phyloP scores from a whole-genome alignment of 768 basidiomycete species.

The Russula emetica region DNA sequence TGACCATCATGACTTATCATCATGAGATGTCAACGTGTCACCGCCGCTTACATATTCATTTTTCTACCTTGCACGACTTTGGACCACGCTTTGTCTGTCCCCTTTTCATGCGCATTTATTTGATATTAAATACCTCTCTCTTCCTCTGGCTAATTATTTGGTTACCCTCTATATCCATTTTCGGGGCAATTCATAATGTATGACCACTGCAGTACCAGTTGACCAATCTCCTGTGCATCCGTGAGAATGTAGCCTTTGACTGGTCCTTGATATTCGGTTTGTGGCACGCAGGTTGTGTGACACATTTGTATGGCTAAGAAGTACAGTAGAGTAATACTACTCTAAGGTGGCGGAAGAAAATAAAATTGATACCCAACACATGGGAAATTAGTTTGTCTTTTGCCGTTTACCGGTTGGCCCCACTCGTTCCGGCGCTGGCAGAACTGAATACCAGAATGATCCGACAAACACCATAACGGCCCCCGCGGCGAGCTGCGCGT shows the following conservation, averaged over 20 bases:
- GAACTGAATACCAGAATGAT: constrained; percentile 49
- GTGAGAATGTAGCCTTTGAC: constrained; percentile 27
- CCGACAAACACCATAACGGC: constrained; percentile 72
- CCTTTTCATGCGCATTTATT: constrained; percentile 25
- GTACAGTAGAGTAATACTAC: neutral
- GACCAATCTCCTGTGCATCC: constrained; percentile 9
- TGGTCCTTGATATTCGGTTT: neutral
- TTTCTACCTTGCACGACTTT: neutral
- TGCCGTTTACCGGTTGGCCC: constrained; percentile 12
- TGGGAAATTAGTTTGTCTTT: constrained; percentile 1
- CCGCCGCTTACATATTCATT: neutral
- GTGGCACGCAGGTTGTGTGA: neutral
- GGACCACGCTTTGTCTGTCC: constrained; percentile 7
- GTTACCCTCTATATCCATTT: constrained; percentile 10
- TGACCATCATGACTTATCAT: constrained; percentile 11
- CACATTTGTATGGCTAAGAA: neutral
- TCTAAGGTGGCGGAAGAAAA: neutral
- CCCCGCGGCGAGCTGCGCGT: constrained; percentile 56
- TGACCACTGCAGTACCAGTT: constrained; percentile 13
- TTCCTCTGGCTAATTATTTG: constrained; percentile 10
- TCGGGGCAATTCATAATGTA: constrained; percentile 36
- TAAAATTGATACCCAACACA: neutral
- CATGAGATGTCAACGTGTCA: constrained; percentile 1
- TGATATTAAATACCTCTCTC: constrained; percentile 10
- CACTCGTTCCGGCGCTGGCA: constrained; percentile 19